Evolutionary conservation across 2,329 filamentous ascomycete species (phyloP).

Genomic region (Neofusicoccum parvum): DNA sequence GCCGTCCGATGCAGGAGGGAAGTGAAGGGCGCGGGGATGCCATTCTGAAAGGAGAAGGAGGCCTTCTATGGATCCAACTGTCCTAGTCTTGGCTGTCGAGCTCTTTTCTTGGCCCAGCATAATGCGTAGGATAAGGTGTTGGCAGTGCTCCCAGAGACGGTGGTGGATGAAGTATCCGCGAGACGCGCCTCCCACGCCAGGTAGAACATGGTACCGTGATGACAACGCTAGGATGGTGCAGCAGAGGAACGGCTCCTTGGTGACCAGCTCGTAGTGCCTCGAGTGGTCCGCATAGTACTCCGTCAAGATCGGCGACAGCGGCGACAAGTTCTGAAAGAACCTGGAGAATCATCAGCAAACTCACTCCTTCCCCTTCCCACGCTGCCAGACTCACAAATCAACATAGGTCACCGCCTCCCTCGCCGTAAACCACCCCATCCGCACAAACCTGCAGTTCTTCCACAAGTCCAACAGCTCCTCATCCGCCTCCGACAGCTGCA

Average conservation of each 20-base stretch:
- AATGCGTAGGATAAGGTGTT: conserved; percentile 56
- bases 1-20: conserved; percentile 56
- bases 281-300: conserved; percentile 53
- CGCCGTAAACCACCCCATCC: conserved; percentile 59
- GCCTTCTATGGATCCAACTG: conserved; percentile 56
- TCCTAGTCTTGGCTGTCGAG: conserved; percentile 53
- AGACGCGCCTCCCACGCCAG: conserved; percentile 45
- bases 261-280: conserved; percentile 52
- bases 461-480: conserved; percentile 48
- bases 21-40: conserved; percentile 58
- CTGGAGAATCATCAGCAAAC: neutral
- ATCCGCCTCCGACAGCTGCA: conserved; percentile 23
- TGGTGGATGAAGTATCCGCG: conserved; percentile 58
- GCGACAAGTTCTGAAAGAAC: conserved; percentile 55
- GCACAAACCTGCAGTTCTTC: conserved; percentile 56
- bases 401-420: conserved; percentile 57
- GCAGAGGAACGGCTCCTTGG: conserved; percentile 56
- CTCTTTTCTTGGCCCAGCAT: conserved; percentile 58
- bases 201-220: conserved; percentile 50
- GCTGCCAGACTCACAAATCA: conserved; percentile 41
- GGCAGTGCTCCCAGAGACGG: conserved; percentile 57
- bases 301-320: conserved; percentile 53
- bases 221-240: conserved; percentile 59
- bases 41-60: conserved; percentile 59
- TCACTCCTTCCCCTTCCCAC: conserved; percentile 23